Evolutionary conservation across 2,329 filamentous ascomycete genomes (phyloP), one percentile per base, ranked within the genome.

Genomic region (Talaromyces funiculosus): DNA sequence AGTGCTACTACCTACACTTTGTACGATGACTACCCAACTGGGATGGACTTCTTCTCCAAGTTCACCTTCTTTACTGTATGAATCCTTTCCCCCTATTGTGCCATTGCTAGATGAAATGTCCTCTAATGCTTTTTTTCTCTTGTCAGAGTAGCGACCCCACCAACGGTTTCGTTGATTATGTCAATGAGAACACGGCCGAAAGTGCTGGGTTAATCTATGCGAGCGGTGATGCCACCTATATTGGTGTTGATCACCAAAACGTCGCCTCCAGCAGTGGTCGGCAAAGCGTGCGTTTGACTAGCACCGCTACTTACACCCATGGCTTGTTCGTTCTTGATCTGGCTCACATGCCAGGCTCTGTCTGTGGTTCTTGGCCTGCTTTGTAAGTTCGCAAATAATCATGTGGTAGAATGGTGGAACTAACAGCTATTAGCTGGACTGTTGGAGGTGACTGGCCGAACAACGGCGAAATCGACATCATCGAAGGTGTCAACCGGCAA

Each of bases 391-490:
- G 9, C 24, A 4, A 4, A 9, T 1, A 26, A n/a, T 24, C 10
- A 7, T 10, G 24, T n/a, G 10, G 14, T 54, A 2, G 24, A 24
- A 38, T 37, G 35, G 9, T 49, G 3, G 45, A 54, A 26, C 51
- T 54, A 24, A 54, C 12, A 24, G 2, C 7, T 10, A 40, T 8
- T 31, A 78, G 76, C 71, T 84, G 81, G 81, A 79, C 78, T 51
- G 71, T 90, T 35, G 89, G 88, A 16, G 78, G 81, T n/a, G 74
- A 82, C 68, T 92, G 90, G 90, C 90, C 90, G 1, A 72, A 71
- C 43, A 78, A 79, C 7, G 89, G 89, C 51, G 90, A 92, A 75
- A 89, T 93, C 67, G 90, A 93, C 72, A 88, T 92, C 67, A 84
- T 92, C 66, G 90, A 92, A 76, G 89, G 88, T 38, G 87, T 91